Evolutionary conservation across 345 rosid species (phyloP).

Genomic region (Excoecaria cochinchinensis): DNA sequence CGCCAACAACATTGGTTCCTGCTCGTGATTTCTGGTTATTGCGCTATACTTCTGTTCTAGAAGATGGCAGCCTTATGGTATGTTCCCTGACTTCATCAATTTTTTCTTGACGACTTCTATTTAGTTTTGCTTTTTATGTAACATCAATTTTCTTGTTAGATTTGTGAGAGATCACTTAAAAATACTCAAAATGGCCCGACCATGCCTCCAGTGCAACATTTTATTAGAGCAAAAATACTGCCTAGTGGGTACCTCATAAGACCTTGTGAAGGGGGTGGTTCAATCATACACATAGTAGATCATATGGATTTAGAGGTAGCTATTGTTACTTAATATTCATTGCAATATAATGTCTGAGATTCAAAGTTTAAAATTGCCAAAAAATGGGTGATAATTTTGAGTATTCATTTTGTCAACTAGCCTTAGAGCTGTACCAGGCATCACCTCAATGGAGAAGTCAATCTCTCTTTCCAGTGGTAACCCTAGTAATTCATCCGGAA

Average conservation of each 20-base stretch:
- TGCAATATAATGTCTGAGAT: background rate
- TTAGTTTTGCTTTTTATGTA: background rate
- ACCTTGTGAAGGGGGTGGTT: conserved; percentile 99
- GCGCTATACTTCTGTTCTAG: conserved; percentile 92
- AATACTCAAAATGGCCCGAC: conserved; percentile 93
- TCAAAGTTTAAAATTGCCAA: background rate
- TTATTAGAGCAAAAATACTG: conserved; percentile 98
- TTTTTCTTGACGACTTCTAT: background rate
- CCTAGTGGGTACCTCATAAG: conserved; percentile 95
- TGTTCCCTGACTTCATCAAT: conserved; percentile 4
- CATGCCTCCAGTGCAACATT: conserved; percentile 95
- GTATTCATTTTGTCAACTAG: conserved; percentile 41
- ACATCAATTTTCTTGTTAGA: conserved; percentile 28
- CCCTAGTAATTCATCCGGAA: too few species aligned
- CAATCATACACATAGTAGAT: conserved; percentile 92
- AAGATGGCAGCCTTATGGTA: conserved; percentile 99
- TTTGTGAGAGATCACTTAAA: conserved; percentile 94
- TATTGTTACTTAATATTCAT: background rate
- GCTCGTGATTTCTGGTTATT: conserved; percentile 98
- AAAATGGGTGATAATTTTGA: conserved; percentile 1
- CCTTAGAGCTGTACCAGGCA: too few species aligned
- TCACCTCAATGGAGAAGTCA: too few species aligned
- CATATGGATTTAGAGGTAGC: conserved; percentile 96
- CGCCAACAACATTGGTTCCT: conserved; percentile 96
- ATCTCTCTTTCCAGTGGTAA: too few species aligned